Percentiles rank a stretch among this genome's conserved stretches.
phyloP scores from a whole-genome alignment of 2,329 filamentous ascomycete genomes.

The Teratosphaeria zuluensis region DNA sequence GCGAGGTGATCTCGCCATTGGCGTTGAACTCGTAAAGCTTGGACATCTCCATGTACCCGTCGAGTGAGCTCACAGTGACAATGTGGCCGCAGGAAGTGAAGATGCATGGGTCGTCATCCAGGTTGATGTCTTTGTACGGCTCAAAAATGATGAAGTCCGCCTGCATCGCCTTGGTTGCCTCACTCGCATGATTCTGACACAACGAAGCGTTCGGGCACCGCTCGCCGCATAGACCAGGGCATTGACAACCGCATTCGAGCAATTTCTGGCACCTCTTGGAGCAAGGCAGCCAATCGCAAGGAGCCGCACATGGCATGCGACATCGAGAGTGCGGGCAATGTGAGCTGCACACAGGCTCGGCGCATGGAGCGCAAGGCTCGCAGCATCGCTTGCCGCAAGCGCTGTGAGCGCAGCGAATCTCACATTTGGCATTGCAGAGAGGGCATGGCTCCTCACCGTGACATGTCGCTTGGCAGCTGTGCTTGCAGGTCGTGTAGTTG shows the following conservation, averaged over 20 bases:
- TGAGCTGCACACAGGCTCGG: conserved; percentile 45
- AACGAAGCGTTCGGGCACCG: conserved; percentile 42
- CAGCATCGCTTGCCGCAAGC: conserved; percentile 46
- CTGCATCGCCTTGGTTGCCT: conserved; percentile 33
- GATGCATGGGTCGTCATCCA: conserved; percentile 52
- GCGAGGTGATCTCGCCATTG: conserved; percentile 13
- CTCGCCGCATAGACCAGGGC: conserved; percentile 57
- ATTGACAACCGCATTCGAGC: conserved; percentile 53
- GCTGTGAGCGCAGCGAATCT: conserved; percentile 48
- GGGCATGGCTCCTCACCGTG: conserved; percentile 42
- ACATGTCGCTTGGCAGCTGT: conserved; percentile 44
- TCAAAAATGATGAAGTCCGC: conserved; percentile 51
- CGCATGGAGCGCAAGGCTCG: conserved; percentile 54
- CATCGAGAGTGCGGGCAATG: conserved; percentile 44
- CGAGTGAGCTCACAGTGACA: conserved; percentile 50
- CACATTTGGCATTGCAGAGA: conserved; percentile 42
- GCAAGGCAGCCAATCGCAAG: conserved; percentile 59
- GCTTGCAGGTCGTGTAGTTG: conserved; percentile 45
- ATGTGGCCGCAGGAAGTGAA: conserved; percentile 57
- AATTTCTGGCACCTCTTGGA: conserved; percentile 42
- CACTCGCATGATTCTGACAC: conserved; percentile 48
- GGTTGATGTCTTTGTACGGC: conserved; percentile 47
- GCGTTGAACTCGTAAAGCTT: conserved; percentile 39
- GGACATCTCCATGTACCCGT: conserved; percentile 48
- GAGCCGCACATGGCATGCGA: conserved; percentile 53